Percentiles rank a stretch among this genome's conserved stretches.
phyloP scores from a whole-genome alignment of 176 grass and related monocot genomes.

The Phragmites australis region DNA sequence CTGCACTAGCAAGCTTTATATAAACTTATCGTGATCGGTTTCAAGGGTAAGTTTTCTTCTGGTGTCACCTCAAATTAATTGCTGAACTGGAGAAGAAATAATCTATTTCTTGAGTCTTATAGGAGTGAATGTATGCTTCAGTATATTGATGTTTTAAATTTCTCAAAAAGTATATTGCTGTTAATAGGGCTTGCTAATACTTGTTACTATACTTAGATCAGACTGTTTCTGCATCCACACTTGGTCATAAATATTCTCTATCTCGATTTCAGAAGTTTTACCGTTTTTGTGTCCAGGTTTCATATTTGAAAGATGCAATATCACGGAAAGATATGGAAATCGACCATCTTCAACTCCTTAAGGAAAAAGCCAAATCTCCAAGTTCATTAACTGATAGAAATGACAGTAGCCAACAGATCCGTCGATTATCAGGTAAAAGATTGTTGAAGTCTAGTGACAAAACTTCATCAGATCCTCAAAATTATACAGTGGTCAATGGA shows the following conservation, averaged over 20 bases:
- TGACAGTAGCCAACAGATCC: conserved; percentile 40
- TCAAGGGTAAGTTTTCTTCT: not conserved
- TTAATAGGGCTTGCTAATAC: not conserved
- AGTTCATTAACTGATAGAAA: conserved; percentile 46
- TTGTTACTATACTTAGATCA: not conserved
- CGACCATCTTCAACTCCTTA: conserved; percentile 67
- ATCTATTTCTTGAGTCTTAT: conserved; percentile 10
- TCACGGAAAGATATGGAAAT: conserved; percentile 87
- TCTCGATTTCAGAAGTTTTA: conserved; percentile 22
- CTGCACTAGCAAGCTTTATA: not conserved
- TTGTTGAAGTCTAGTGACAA: conserved; percentile 12
- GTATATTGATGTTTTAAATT: not conserved
- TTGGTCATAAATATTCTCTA: conserved; percentile 4
- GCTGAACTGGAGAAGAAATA: not conserved
- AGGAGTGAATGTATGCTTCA: not conserved
- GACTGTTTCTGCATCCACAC: not conserved
- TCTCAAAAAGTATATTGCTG: not conserved
- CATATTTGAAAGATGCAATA: conserved; percentile 87
- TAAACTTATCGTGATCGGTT: not conserved
- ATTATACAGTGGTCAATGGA: conserved; percentile 37
- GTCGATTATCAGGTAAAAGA: conserved; percentile 37
- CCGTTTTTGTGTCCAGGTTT: conserved; percentile 57
- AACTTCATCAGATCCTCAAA: conserved; percentile 30
- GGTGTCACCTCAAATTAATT: not conserved
- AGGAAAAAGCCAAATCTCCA: conserved; percentile 57